A percentile compares a stretch with the other conserved stretches of the same genome.
phyloP scores from a whole-genome alignment of 768 basidiomycete species.

The Clitopilus passeckerianus region DNA sequence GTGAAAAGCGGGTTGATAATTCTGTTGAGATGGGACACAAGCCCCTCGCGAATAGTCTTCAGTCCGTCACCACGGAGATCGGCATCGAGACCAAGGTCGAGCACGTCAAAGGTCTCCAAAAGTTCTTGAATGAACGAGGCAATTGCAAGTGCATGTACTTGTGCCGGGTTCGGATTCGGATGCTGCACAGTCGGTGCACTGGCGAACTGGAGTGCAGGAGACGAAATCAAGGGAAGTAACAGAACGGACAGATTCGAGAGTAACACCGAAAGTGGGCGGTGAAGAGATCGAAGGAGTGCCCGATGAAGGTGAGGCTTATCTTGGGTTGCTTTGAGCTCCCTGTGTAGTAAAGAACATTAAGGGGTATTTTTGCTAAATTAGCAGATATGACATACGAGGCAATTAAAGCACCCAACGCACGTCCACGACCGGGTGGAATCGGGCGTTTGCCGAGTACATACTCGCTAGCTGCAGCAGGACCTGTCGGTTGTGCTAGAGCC shows the following conservation, averaged over 20 bases:
- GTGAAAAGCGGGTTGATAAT: conserved; percentile 61
- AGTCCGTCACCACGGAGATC: conserved; percentile 66
- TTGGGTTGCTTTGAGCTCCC: conserved; percentile 63
- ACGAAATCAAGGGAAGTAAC: conserved; percentile 62
- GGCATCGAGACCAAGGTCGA: conserved; percentile 55
- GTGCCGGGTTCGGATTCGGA: conserved; percentile 57
- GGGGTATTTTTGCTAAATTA: conserved; percentile 1
- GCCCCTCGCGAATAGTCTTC: conserved; percentile 62
- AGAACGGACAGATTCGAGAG: conserved; percentile 65
- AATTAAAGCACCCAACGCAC: conserved; percentile 61
- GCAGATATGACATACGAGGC: conserved; percentile 49
- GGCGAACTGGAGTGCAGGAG: conserved; percentile 52
- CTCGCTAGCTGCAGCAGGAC: conserved; percentile 46
- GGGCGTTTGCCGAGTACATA: conserved; percentile 62
- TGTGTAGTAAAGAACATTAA: conserved; percentile 23
- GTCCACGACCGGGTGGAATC: conserved; percentile 71
- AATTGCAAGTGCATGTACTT: conserved; percentile 66
- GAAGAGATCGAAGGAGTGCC: conserved; percentile 69
- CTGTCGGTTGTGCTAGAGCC: conserved; percentile 62
- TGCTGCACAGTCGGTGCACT: conserved; percentile 44
- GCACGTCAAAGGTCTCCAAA: conserved; percentile 62
- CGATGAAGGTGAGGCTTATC: conserved; percentile 62
- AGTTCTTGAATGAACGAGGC: conserved; percentile 72
- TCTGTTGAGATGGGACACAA: conserved; percentile 62
- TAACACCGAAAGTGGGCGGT: conserved; percentile 73